phyloP scores from a whole-genome alignment of 2,329 filamentous ascomycete genomes.

The Metarhizium rileyi region DNA sequence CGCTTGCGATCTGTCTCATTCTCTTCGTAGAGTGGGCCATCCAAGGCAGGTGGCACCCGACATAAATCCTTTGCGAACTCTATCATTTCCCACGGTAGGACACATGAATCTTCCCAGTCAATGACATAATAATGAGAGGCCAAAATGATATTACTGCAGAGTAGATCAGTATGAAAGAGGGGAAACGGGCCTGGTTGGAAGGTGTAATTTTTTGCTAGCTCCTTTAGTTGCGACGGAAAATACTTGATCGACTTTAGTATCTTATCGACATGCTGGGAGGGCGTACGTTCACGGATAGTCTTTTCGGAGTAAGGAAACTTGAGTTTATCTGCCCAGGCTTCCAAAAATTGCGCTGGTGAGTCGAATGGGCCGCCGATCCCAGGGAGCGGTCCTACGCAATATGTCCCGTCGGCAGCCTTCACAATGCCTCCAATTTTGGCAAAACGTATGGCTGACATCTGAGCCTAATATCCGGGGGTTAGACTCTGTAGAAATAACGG shows the following conservation, averaged over 20 bases:
- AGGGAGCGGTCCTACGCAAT: conserved; percentile 11
- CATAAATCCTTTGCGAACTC: not conserved
- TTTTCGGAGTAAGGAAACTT: conserved; percentile 7
- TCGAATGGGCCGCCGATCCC: conserved; percentile 14
- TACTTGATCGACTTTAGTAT: not conserved
- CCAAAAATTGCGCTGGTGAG: conserved; percentile 12
- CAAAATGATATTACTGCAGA: not conserved
- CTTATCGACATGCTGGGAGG: not conserved
- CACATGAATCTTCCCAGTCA: not conserved
- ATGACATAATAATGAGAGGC: not conserved
- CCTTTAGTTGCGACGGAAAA: not conserved
- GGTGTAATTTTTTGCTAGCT: not conserved
- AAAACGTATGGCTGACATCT: conserved; percentile 12
- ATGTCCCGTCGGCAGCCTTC: conserved; percentile 6
- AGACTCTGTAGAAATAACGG: not conserved
- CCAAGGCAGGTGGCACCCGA: not conserved
- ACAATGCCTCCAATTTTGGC: conserved; percentile 13
- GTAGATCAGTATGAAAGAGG: not conserved
- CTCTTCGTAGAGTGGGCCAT: not conserved
- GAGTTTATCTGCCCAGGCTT: conserved; percentile 12
- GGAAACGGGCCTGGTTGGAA: not conserved
- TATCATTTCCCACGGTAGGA: not conserved
- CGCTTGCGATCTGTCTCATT: not conserved
- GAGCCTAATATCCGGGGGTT: conserved; percentile 3
- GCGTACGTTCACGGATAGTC: not conserved